These are phyloP conservation scores for Penicillium coprophilum DNA, from an alignment of 495 filamentous ascomycete species.

Conservation along the genomic window DNA sequence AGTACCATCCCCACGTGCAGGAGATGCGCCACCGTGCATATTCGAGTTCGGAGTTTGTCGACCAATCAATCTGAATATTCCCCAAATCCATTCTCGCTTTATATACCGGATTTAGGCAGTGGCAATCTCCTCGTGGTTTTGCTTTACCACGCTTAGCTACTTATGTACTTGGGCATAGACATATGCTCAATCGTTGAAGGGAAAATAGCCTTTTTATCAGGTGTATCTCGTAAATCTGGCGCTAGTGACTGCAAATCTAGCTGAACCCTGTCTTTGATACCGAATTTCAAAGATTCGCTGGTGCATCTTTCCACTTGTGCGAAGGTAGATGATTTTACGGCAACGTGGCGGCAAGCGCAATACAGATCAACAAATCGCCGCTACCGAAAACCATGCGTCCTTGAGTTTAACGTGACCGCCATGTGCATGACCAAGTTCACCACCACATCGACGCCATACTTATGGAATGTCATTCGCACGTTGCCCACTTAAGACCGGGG, in stretches of 20 bases:
- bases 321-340: neutral
- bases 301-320: neutral
- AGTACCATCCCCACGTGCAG: neutral
- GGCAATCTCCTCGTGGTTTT: neutral
- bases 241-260: neutral
- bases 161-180: too few relatives aligned
- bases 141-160: too few relatives aligned
- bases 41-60: neutral
- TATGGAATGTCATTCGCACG: neutral
- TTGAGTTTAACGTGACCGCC: neutral
- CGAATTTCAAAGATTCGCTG: neutral
- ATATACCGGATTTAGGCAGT: neutral
- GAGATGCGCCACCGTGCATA: conserved; percentile 1
- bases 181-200: too few relatives aligned
- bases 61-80: conserved; percentile 1
- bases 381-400: neutral
- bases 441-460: neutral
- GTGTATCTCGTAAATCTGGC: neutral
- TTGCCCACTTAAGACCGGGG: too few relatives aligned
- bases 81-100: neutral
- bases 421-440: neutral
- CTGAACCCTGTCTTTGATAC: neutral
- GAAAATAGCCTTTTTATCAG: neutral
- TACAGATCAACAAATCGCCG: neutral
- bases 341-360: neutral